Evolutionary conservation across 495 filamentous ascomycete species (phyloP), one percentile per base, ranked within the genome.

Genomic region (Penicillium pulvis): DNA sequence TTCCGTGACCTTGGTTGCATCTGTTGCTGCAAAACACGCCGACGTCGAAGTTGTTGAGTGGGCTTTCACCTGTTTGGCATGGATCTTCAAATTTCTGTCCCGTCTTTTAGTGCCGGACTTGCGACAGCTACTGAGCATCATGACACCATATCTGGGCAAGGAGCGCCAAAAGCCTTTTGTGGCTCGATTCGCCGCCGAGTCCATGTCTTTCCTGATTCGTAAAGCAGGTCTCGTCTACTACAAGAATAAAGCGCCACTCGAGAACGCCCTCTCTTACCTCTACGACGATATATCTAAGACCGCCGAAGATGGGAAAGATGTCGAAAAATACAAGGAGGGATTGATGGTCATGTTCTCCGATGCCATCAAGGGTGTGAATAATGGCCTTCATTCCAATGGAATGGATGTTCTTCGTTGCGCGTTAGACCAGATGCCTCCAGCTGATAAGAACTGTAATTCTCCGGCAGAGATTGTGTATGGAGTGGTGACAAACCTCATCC

Each of bases 51-150:
- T 91, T 16, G 87, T 95, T 36, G 92, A 99, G 76, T 98, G 94
- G 95, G 93, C 91, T 55, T 98, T 99, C 70, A 91, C 85, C 46
- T 92, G 91, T 64, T 81, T 99, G 14, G 91, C 94, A 59, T 97
- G 95, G 83, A 83, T 97, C 17, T 95, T 98, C 83, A 99, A 98
- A 68, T 98, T 96, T 64, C 83, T 99, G 19, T 93, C 92, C 4
- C 84, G 90, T 45, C 80, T 97, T 8, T 68, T 99, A 23, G 89
- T 91, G 0, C 88, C 91, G 5, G 90, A 99, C 67, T 75, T 98
- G 52, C 80, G 91, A 61, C 90, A 93, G 26, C 82, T 95, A 7
- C 91, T 90, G 66, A 82, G 89, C 61, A 84, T 91, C 39, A 86
- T 98, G 77, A 84, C 90, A 10, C 90, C 93, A 7, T 82, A 97